phyloP scores from a whole-genome alignment of 306 rosid genomes.

The Prunus mume region DNA sequence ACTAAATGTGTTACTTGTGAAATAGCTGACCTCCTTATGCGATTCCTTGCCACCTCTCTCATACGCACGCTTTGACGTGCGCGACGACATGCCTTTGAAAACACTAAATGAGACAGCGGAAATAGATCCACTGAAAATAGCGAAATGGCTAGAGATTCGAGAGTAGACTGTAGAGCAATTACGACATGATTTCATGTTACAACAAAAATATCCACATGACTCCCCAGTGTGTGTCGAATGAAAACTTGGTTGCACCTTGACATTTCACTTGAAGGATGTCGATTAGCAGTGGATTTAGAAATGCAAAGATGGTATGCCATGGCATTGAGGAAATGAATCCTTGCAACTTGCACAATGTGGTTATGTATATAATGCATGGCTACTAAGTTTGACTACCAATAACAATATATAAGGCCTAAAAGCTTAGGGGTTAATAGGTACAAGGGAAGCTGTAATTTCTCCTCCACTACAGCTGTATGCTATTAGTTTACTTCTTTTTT shows the following conservation, averaged over 20 bases:
- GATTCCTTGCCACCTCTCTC: too few relatives aligned
- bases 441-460: too few relatives aligned
- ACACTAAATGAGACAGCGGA: background rate
- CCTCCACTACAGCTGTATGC: too few relatives aligned
- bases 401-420: too few relatives aligned
- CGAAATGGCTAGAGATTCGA: background rate
- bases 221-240: background rate
- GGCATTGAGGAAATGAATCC: conserved; percentile 1
- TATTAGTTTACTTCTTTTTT: too few relatives aligned
- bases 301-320: conserved; percentile 15
- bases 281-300: conserved; percentile 17
- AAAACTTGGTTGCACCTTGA: background rate
- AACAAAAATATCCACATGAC: conserved; percentile 8
- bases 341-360: background rate
- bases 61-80: fast-evolving
- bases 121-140: background rate
- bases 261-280: conserved; percentile 7
- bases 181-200: background rate
- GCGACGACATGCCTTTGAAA: too few relatives aligned
- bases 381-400: too few relatives aligned
- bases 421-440: background rate
- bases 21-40: too few relatives aligned
- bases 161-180: background rate
- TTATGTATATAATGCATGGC: background rate
- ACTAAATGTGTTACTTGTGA: too few relatives aligned